Evolutionary conservation across 306 rosid genomes (phyloP).

Genomic region (Mimosa pudica): DNA sequence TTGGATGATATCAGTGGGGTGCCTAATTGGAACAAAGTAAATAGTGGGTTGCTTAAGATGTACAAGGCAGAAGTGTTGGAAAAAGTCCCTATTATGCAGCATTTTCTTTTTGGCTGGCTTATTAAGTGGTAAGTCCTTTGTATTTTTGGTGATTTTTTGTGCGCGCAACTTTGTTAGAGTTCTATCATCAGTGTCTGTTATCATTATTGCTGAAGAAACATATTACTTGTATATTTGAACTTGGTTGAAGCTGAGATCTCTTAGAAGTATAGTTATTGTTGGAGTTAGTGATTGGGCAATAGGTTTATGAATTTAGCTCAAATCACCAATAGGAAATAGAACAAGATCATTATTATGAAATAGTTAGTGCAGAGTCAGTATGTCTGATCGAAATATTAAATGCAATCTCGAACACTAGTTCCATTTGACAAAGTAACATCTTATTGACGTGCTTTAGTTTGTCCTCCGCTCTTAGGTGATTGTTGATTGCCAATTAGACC

Average conservation of each 20-base stretch:
- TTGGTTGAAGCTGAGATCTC: conserved; percentile 1
- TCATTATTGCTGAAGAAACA: not conserved
- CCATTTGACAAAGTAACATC: not conserved
- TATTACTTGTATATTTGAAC: not conserved
- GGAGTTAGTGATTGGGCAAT: conserved; percentile 11
- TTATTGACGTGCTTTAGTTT: not conserved
- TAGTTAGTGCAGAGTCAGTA: not conserved
- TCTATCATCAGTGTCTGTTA: not conserved
- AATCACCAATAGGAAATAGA: not conserved
- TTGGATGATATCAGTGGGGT: conserved; percentile 98
- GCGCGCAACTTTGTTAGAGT: not conserved
- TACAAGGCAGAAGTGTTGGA: conserved; percentile 95
- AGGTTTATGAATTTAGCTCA: conserved; percentile 23
- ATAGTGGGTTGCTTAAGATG: conserved; percentile 94
- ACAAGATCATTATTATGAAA: not conserved
- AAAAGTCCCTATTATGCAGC: conserved; percentile 99
- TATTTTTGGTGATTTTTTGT: not conserved
- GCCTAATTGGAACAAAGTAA: conserved; percentile 91
- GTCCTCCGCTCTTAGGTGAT: not conserved
- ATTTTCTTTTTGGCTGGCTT: conserved; percentile 89
- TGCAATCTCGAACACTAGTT: not conserved
- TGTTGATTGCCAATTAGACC: conserved; percentile 1
- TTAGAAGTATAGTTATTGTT: not conserved
- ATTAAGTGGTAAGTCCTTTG: conserved; percentile 65
- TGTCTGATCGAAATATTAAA: not conserved